Base-by-base conservation (phyloP, 1,139 yeast species). In the Meyerozyma smithsonii region DNA sequence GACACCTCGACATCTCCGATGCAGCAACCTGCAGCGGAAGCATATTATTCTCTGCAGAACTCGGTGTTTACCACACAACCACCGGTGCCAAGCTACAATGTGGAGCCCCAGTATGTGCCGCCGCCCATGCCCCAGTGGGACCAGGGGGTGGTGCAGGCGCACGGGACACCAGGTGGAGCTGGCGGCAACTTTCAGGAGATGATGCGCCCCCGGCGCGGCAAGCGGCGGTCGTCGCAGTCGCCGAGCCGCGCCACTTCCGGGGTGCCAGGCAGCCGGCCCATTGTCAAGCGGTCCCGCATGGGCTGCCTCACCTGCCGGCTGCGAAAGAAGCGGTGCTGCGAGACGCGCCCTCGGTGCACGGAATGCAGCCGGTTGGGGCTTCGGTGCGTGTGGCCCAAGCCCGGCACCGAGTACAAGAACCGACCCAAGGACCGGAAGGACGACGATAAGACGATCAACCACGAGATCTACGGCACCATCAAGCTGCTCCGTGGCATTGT, bases 401-500 rank as follows among this genome's bases (percentile, higher is more conserved):
- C 75, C 2, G 76, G 76, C 16, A 68, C 73, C 4, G 76, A 70
- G 51, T 73, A 67, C 46, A 69, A 69, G 52, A 70, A 70, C 45
- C 69, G 69, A 51, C 69, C 74, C 19, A 74, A 72, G 54, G 74
- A 71, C 40, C 64, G 65, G n/a, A 72, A 71, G 50, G 61, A 63
- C 32, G 74, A 64, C 40, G 79, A 72, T 43, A 71, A 70, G 41
- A 68, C 69, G 45, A 70, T 62, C 20, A 62, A 69, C 35, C 78
- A 79, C 52, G 79, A 76, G 41, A 61, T 70, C 23, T 78, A 71
- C 50, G 85, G 85, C 8, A 72, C 71, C 44, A 79, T 80, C 46
- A 79, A 77, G 56, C 80, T 79, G 8, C 61, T 79, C 32, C 64
- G 85, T 43, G 85, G 85, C 2, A 77, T 79, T 17, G 82, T 79